Evolutionary conservation across 495 filamentous ascomycete species (phyloP).

Genomic region (Penicillium ucsense): DNA sequence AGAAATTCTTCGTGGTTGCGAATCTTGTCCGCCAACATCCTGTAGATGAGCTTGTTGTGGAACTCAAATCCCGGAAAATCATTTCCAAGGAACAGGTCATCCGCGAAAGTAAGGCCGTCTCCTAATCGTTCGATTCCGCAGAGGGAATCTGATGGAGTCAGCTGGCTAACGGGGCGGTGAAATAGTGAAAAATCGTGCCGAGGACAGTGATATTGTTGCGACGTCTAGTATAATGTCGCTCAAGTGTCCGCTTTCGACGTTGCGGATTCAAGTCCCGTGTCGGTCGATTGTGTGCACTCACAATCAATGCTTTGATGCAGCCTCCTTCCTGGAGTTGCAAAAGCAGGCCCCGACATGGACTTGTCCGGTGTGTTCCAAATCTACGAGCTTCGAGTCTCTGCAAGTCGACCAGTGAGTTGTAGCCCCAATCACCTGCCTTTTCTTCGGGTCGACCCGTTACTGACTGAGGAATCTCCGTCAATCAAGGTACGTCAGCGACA

Average conservation of each 20-base stretch:
- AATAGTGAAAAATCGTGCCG: constrained; percentile 67
- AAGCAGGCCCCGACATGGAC: constrained; percentile 94
- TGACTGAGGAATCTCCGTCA: too few species aligned
- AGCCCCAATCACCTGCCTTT: too few species aligned
- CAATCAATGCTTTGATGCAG: constrained; percentile 93
- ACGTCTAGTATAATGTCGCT: constrained; percentile 82
- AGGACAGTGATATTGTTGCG: constrained; percentile 79
- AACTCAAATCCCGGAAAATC: constrained; percentile 53
- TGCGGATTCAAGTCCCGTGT: constrained; percentile 70
- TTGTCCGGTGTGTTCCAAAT: constrained; percentile 86
- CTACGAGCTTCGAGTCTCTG: constrained; percentile 67
- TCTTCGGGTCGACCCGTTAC: too few species aligned
- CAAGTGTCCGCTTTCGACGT: constrained; percentile 82
- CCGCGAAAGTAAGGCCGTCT: constrained; percentile 59
- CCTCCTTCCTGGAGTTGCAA: constrained; percentile 83
- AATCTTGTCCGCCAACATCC: constrained; percentile 66
- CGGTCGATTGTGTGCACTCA: constrained; percentile 74
- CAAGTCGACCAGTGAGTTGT: constrained; percentile 73
- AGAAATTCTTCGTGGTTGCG: constrained; percentile 71
- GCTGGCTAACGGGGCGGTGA: not conserved
- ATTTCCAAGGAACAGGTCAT: constrained; percentile 77
- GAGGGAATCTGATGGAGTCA: not conserved
- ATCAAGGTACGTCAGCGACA: constrained; percentile 75
- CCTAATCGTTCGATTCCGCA: not conserved
- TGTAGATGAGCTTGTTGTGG: constrained; percentile 59